Evolutionary conservation across 2,329 filamentous ascomycete species (phyloP).

Genomic region (Pezicula neosporulosa): DNA sequence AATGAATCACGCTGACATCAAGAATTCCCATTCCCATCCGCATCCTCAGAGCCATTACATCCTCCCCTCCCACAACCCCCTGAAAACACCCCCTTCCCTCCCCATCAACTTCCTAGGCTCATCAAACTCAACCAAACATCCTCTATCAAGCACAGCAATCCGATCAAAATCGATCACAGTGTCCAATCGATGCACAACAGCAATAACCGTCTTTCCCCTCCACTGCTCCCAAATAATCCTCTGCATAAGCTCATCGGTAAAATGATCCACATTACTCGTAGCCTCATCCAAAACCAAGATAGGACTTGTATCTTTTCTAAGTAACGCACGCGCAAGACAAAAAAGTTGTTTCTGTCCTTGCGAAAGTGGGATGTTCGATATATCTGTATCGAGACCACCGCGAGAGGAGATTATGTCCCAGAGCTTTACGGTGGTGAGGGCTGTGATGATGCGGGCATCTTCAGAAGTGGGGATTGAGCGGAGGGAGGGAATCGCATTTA

Average conservation of each 20-base stretch:
- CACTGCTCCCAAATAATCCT: slow-evolving; percentile 50
- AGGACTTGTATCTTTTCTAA: slow-evolving; percentile 49
- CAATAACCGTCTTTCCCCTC: slow-evolving; percentile 46
- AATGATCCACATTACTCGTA: slow-evolving; percentile 54
- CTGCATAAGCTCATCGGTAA: slow-evolving; percentile 53
- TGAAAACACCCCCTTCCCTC: not conserved
- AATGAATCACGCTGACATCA: no score
- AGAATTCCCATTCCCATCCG: no score
- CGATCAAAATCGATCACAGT: slow-evolving; percentile 48
- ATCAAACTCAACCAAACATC: slow-evolving; percentile 74
- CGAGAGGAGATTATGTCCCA: not conserved
- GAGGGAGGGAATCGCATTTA: slow-evolving; percentile 13
- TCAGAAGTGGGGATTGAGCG: not conserved
- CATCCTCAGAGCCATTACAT: no score
- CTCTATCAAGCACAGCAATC: slow-evolving; percentile 43
- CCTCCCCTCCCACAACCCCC: not conserved
- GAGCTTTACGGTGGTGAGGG: not conserved
- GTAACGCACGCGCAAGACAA: slow-evolving; percentile 5
- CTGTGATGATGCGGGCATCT: not conserved
- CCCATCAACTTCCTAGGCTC: slow-evolving; percentile 74
- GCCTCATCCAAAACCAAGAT: slow-evolving; percentile 49
- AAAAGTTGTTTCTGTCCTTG: slow-evolving; percentile 34
- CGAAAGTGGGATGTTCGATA: not conserved
- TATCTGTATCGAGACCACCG: slow-evolving; percentile 27
- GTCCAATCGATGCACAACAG: slow-evolving; percentile 31